phyloP scores from a whole-genome alignment of 441 rosid genomes.

The Capsella rubella region DNA sequence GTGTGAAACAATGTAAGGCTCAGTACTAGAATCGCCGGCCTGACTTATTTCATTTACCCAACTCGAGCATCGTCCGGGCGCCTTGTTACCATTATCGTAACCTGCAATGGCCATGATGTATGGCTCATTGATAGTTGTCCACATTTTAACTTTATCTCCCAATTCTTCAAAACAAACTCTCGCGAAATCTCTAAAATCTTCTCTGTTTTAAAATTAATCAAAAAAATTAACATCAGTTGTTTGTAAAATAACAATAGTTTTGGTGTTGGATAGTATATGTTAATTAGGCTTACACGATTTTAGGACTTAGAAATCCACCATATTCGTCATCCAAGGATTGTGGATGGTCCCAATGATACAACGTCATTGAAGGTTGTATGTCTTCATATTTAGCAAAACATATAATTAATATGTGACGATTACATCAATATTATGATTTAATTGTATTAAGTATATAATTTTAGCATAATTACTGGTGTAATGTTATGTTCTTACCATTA shows the following conservation, averaged over 20 bases:
- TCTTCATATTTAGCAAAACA: constrained; percentile 22
- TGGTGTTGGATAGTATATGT: neutral
- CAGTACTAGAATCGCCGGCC: constrained; percentile 26
- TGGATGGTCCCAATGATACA: constrained; percentile 48
- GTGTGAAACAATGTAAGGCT: constrained; percentile 45
- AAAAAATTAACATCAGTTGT: neutral
- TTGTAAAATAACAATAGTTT: neutral
- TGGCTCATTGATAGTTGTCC: constrained; percentile 31
- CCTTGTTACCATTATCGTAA: constrained; percentile 8
- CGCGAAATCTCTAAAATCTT: constrained; percentile 29
- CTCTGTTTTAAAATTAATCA: constrained; percentile 24
- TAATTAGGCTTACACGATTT: constrained; percentile 38
- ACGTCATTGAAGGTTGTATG: constrained; percentile 42
- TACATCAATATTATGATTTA: neutral
- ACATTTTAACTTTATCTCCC: constrained; percentile 27
- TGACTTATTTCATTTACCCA: constrained; percentile 4
- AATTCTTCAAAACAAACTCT: constrained; percentile 27
- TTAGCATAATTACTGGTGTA: neutral
- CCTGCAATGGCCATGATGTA: constrained; percentile 1
- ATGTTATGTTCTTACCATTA: constrained; percentile 38
- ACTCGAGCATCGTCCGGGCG: constrained; percentile 28
- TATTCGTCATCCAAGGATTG: constrained; percentile 48
- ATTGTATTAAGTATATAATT: neutral
- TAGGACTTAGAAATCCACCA: constrained; percentile 43
- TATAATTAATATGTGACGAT: neutral